Evolutionary conservation across 2,329 filamentous ascomycete species (phyloP).

Genomic region (Aspergillus ochraceus): DNA sequence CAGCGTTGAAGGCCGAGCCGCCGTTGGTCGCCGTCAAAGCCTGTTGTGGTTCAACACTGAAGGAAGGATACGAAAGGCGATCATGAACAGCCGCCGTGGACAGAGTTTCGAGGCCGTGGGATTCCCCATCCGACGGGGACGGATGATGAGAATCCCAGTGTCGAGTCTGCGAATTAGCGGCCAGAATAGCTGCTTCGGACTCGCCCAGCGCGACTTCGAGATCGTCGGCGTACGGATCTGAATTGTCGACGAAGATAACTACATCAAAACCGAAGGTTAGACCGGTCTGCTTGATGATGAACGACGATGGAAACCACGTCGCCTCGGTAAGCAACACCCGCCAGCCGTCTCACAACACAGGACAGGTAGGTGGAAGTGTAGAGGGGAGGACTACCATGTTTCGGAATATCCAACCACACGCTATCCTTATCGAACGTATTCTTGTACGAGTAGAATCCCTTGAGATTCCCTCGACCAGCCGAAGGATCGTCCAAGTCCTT

Average conservation of each 20-base stretch:
- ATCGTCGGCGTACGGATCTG: constrained; percentile 60
- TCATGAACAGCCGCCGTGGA: constrained; percentile 52
- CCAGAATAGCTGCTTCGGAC: constrained; percentile 30
- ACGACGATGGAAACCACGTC: neutral
- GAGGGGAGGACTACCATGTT: constrained; percentile 46
- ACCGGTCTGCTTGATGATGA: neutral
- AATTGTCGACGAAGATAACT: constrained; percentile 64
- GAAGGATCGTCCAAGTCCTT: constrained; percentile 44
- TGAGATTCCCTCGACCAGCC: constrained; percentile 48
- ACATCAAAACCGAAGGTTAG: constrained; percentile 9
- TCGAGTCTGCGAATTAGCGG: constrained; percentile 28
- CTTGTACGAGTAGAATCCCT: constrained; percentile 66
- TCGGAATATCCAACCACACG: constrained; percentile 64
- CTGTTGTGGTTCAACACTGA: constrained; percentile 25
- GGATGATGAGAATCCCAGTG: constrained; percentile 34
- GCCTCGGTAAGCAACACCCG: neutral
- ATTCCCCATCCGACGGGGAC: constrained; percentile 35
- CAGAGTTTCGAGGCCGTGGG: constrained; percentile 55
- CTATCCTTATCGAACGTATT: constrained; percentile 63
- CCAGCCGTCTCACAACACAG: neutral
- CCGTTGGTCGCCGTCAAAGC: constrained; percentile 21
- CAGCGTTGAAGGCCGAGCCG: constrained; percentile 20
- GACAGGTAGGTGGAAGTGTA: neutral
- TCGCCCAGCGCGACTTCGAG: constrained; percentile 37
- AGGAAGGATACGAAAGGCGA: constrained; percentile 31